phyloP scores from a whole-genome alignment of 257 asterid genomes.

The Capsicum rhomboideum region DNA sequence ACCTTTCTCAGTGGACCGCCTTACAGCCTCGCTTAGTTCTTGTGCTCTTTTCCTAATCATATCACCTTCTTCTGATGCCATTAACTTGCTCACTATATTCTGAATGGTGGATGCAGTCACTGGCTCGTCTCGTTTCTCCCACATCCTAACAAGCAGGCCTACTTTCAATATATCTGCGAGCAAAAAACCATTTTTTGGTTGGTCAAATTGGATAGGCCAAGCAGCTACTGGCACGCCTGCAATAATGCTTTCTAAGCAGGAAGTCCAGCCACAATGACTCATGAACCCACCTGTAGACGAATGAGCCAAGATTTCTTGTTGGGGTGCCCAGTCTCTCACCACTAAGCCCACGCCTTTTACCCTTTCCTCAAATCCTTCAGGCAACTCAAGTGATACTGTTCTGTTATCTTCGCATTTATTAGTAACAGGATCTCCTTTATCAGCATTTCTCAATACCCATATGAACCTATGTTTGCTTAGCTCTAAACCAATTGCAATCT shows the following conservation, averaged over 20 bases:
- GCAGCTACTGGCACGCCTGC: background rate
- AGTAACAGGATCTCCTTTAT: background rate
- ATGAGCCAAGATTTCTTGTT: background rate
- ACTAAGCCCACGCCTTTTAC: background rate
- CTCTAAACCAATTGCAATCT: constrained; percentile 36
- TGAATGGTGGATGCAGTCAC: background rate
- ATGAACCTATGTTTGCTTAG: constrained; percentile 21
- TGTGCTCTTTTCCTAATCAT: background rate
- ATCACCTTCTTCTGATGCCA: background rate
- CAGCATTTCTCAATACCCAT: background rate
- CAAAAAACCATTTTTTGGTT: background rate
- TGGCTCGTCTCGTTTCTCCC: background rate
- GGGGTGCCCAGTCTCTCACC: constrained; percentile 12
- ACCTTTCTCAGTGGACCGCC: background rate
- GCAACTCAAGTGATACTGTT: constrained; percentile 2
- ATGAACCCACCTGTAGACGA: background rate
- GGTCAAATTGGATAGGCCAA: background rate
- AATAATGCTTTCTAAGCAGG: background rate
- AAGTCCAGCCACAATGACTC: background rate
- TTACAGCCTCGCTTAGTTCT: background rate
- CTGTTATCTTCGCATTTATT: background rate
- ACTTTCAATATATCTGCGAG: background rate
- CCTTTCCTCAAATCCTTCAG: background rate
- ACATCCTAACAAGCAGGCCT: background rate
- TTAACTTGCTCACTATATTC: background rate